phyloP scores from a whole-genome alignment of 2,329 filamentous ascomycete genomes.

The Penicillium capsulatum region DNA sequence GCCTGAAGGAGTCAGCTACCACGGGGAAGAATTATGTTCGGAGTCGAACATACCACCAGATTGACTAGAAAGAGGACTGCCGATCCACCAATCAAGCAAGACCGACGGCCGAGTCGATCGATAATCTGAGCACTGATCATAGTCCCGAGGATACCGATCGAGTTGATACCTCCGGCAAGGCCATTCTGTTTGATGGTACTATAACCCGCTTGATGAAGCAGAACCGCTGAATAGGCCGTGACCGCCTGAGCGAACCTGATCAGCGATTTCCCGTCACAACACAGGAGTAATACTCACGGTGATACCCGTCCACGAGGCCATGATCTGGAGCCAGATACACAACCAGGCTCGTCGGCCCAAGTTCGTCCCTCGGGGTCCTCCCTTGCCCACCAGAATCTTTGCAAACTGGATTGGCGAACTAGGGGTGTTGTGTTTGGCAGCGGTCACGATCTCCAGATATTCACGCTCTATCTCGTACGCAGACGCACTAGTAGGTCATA shows the following conservation, averaged over 20 bases:
- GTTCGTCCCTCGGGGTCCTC: slow-evolving; percentile 30
- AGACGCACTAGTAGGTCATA: slow-evolving; percentile 44
- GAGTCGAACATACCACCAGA: slow-evolving; percentile 30
- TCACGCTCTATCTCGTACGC: slow-evolving; percentile 32
- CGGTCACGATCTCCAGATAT: slow-evolving; percentile 35
- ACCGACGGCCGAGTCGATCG: slow-evolving; percentile 47
- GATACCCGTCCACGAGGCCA: slow-evolving; percentile 46
- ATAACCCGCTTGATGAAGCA: slow-evolving; percentile 31
- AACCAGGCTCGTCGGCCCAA: slow-evolving; percentile 42
- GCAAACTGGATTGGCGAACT: slow-evolving; percentile 39
- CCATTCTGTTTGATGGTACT: slow-evolving; percentile 42
- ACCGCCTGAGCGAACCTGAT: slow-evolving; percentile 22
- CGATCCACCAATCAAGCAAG: slow-evolving; percentile 42
- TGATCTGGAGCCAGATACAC: slow-evolving; percentile 45
- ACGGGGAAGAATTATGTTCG: neutral
- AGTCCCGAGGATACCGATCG: slow-evolving; percentile 50
- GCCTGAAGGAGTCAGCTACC: slow-evolving; percentile 25
- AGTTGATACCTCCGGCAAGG: slow-evolving; percentile 51
- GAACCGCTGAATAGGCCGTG: slow-evolving; percentile 34
- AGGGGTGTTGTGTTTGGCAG: slow-evolving; percentile 27
- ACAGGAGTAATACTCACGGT: slow-evolving; percentile 29
- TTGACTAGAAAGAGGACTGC: slow-evolving; percentile 42
- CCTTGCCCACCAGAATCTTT: slow-evolving; percentile 35
- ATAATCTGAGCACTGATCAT: slow-evolving; percentile 51
- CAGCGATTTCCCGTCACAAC: neutral